A percentile compares a stretch with the other conserved stretches of the same genome.
Evolutionary conservation across 1,284 basidiomycete species (phyloP).

Genomic region (Coniferiporia weirii): DNA sequence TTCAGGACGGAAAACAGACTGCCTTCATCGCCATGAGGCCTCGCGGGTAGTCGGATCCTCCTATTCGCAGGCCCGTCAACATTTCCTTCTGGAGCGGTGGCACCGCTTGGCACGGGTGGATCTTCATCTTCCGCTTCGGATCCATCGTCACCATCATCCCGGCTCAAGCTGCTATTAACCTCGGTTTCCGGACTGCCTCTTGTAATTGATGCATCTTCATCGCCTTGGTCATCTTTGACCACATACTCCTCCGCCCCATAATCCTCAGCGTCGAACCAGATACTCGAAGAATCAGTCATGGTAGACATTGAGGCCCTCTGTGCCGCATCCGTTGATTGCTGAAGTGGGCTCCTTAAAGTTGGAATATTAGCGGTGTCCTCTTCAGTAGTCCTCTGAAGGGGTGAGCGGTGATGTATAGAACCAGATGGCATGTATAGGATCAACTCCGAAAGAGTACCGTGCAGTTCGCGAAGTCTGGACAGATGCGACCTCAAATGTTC

Average conservation of each 20-base stretch:
- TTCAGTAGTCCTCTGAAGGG: constrained; percentile 11
- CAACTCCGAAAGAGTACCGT: constrained; percentile 12
- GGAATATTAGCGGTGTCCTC: constrained; percentile 2
- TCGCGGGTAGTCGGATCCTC: constrained; percentile 61
- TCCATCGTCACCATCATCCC: neutral
- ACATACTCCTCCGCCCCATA: constrained; percentile 67
- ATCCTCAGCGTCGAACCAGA: constrained; percentile 68
- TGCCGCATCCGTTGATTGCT: constrained; percentile 1
- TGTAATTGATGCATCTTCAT: constrained; percentile 24
- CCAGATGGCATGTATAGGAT: constrained; percentile 3
- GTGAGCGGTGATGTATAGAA: constrained; percentile 1
- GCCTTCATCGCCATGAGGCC: constrained; percentile 75
- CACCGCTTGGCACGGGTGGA: constrained; percentile 23
- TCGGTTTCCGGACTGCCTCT: constrained; percentile 20
- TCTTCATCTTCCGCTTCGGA: constrained; percentile 15
- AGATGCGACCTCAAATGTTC: constrained; percentile 7
- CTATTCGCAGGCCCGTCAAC: constrained; percentile 34
- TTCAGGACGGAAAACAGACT: constrained; percentile 83
- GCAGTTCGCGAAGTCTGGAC: constrained; percentile 11
- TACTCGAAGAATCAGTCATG: constrained; percentile 41
- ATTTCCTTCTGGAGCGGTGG: constrained; percentile 15
- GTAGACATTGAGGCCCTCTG: constrained; percentile 42
- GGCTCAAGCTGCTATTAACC: constrained; percentile 4
- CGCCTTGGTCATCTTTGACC: constrained; percentile 37
- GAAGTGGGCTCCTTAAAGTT: neutral